Evolutionary conservation across 2,329 filamentous ascomycete species (phyloP), one percentile per base, ranked within the genome.

Genomic region (Neonectria punicea): DNA sequence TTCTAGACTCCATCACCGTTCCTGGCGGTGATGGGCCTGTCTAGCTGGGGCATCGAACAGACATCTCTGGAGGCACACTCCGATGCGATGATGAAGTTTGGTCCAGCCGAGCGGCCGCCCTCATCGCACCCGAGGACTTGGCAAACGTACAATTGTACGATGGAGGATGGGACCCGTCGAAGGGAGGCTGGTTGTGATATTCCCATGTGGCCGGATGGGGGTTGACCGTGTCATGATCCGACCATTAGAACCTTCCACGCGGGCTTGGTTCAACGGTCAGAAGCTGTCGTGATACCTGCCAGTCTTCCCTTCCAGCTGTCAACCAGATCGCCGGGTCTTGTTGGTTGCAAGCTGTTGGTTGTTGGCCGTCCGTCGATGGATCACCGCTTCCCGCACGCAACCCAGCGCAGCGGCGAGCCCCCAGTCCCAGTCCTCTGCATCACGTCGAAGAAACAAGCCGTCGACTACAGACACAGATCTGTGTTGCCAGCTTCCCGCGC

Each of bases 1-100:
- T 47, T 47, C 51, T 69, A 49, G 68, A 67, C 56, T 43, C 53
- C 58, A 49, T 55, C 58, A 64, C 56, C 41, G 60, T 69, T 63
- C 57, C 56, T 43, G 58, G 58, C 55, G 54, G 39, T 47, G 30
- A 61, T 63, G 43, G 34, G 14, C 39, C 30, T 54, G 53, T 50
- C 39, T 16, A 62, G 47, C 63, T 50, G 47, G 28, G 25, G 25
- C 46, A 49, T 13, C 16, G 47, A 28, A 7, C 14, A 14, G 22
- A 16, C 22, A 39, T 7, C 36, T n/a, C 16, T n/a, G 14, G 14
- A 16, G 14, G 6, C 16, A 1, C 14, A 4, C 16, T 50, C 25
- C 28, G 47, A 32, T 18, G 28, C 30, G 11, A 13, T 18, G 25
- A n/a, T n/a, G 25, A n/a, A 30, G 7, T 18, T 18, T 30, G 25